Evolutionary conservation across 768 basidiomycete genomes (phyloP), one percentile per base, ranked within the genome.

Genomic region (Leccinum incarnatum): DNA sequence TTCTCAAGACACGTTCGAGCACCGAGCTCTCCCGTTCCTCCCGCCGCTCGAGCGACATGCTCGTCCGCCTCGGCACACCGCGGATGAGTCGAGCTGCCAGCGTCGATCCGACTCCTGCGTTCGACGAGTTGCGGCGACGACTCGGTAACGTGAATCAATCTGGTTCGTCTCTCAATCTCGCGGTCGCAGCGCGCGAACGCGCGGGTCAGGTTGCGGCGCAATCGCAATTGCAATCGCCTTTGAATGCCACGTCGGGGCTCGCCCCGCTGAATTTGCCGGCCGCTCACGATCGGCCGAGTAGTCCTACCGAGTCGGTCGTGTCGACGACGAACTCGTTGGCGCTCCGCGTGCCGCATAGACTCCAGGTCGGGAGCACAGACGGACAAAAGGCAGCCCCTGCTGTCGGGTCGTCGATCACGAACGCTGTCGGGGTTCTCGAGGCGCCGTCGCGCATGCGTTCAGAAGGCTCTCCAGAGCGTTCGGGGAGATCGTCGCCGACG

Each of bases 351-450:
- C 70, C 80, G 14, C 87, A 86, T 60, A 79, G 86, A 40, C 70
- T 91, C 47, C 89, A 89, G 27, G 78, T 89, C 14, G 88, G 88
- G 6, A 83, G 85, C 51, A 80, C 79, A 12, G 93, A 94, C 62
- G 82, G 86, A 1, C 86, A 87, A 63, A 95, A 96, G 68, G 95
- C 91, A 4, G 91, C 92, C 0, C 91, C 97, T 27, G 93, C 95
- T 4, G 76, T 98, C 42, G 95, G 91, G 2, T 89, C 94, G 2
- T 91, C 91, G 7, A 88, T 84, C 68, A 83, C 86, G 7, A 95
- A 88, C 66, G 96, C 91, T 0, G 80, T 85, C 9, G 96, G 96
- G 0, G 74, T 93, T 47, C 72, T 97, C 57, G 91, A 98, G 65
- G 80, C 89, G 0, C 87, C 93, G 48, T 81, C 84, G 2, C 83